Conservation (phyloP, 257 asterid species). For the Penstemon davidsonii region DNA sequence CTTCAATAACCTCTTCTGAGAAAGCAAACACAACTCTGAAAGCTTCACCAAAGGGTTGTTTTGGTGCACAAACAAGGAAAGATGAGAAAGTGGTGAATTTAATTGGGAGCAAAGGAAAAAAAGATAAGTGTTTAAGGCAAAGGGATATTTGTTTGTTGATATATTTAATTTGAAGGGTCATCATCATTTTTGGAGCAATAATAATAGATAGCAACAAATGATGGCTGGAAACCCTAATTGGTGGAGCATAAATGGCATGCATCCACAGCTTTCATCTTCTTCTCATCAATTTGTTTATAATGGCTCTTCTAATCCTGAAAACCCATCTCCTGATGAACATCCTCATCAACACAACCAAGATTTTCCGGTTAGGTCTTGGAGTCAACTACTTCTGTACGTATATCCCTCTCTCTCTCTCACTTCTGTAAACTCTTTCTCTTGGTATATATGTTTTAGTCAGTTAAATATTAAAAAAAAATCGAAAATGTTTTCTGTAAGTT, state of each 20-base stretch:
- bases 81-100: slow-evolving; percentile 26
- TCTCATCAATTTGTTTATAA: slow-evolving; percentile 40
- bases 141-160: background rate
- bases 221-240: slow-evolving; percentile 97
- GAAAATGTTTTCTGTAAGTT: too few species aligned
- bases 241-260: slow-evolving; percentile 84
- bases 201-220: slow-evolving; percentile 34
- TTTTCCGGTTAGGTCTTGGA: slow-evolving; percentile 67
- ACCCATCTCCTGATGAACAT: slow-evolving; percentile 15
- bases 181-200: background rate
- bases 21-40: slow-evolving; percentile 43
- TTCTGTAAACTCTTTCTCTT: background rate
- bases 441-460: too few species aligned
- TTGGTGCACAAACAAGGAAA: slow-evolving; percentile 34
- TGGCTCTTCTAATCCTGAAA: slow-evolving; percentile 30
- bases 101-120: too few species aligned
- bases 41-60: slow-evolving; percentile 38
- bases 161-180: background rate
- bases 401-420: slow-evolving; percentile 20
- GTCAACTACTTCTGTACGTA: slow-evolving; percentile 64
- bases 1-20: slow-evolving; percentile 38
- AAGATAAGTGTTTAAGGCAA: too few species aligned
- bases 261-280: slow-evolving; percentile 38
- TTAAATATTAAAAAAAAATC: too few species aligned
- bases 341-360: slow-evolving; percentile 37